A percentile compares a stretch with the other conserved stretches of the same genome.
Evolutionary conservation across 306 rosid genomes (phyloP).

Genomic region (Echinosophora koreensis): DNA sequence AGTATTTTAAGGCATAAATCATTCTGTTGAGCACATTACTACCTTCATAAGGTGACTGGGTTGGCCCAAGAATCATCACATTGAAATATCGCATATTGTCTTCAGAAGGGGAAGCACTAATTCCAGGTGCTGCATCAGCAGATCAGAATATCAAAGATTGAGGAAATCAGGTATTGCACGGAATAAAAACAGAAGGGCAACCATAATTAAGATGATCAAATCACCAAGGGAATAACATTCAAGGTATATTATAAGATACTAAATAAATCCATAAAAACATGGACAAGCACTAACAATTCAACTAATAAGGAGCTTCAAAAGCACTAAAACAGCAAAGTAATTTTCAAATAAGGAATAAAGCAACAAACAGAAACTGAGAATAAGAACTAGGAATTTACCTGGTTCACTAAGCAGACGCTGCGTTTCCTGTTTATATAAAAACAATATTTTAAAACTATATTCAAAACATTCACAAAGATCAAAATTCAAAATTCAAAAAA

Average conservation of each 20-base stretch:
- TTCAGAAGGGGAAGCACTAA: constrained; percentile 96
- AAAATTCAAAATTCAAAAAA: neutral
- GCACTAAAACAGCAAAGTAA: neutral
- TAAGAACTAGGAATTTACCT: constrained; percentile 56
- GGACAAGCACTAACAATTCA: neutral
- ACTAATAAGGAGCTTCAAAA: neutral
- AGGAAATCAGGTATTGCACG: constrained; percentile 8
- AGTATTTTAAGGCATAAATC: neutral
- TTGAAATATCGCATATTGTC: constrained; percentile 94
- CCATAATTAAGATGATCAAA: constrained; percentile 10
- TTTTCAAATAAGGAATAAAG: constrained; percentile 11
- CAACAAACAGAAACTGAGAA: neutral
- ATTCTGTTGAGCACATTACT: constrained; percentile 40
- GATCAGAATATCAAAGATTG: constrained; percentile 37
- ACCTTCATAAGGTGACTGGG: constrained; percentile 98
- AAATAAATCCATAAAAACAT: constrained; percentile 1
- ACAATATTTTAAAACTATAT: neutral
- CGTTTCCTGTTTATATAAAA: constrained; percentile 73
- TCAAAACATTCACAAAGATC: constrained; percentile 29
- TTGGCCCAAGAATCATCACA: constrained; percentile 97
- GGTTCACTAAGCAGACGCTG: constrained; percentile 98
- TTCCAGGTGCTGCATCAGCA: constrained; percentile 83
- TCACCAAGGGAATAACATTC: neutral
- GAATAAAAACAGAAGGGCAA: neutral
- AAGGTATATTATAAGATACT: neutral